Percentiles rank a stretch among this genome's conserved stretches.
Evolutionary conservation across 352 stramenopile species (phyloP).

Genomic region (Phytophthora sansomeana): DNA sequence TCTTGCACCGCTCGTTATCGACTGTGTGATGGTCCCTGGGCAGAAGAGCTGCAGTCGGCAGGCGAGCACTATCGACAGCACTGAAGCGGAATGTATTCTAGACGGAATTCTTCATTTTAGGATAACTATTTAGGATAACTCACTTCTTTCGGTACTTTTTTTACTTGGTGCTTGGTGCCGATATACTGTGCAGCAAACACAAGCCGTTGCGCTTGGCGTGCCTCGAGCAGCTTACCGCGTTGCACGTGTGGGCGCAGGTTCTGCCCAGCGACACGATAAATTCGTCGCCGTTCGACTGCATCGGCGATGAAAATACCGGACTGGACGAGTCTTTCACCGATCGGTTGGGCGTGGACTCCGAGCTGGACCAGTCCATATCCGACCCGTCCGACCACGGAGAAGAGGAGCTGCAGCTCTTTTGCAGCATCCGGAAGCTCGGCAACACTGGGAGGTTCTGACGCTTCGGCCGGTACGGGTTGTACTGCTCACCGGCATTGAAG

Average conservation of each 20-base stretch:
- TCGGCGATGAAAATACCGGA: background rate
- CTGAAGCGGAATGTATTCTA: too few species aligned
- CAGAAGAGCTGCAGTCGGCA: too few species aligned
- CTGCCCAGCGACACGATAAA: constrained; percentile 17
- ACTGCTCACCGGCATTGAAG: constrained; percentile 23
- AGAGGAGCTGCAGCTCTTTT: constrained; percentile 16
- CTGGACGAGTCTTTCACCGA: constrained; percentile 3
- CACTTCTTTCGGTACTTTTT: constrained; percentile 10
- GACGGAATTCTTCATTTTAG: constrained; percentile 1
- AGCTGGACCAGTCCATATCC: constrained; percentile 16
- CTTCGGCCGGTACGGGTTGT: background rate
- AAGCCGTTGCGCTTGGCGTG: constrained; percentile 32
- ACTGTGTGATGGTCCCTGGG: too few species aligned
- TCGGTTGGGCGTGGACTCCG: background rate
- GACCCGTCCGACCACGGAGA: constrained; percentile 19
- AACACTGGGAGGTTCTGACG: constrained; percentile 26
- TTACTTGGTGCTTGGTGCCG: constrained; percentile 12
- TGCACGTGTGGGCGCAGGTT: constrained; percentile 15
- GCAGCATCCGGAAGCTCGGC: constrained; percentile 37
- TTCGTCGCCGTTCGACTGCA: background rate
- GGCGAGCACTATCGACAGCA: too few species aligned
- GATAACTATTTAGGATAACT: too few species aligned
- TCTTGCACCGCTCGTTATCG: background rate
- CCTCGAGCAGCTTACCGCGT: constrained; percentile 17
- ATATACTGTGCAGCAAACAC: constrained; percentile 31